Conservation (phyloP, 2,329 filamentous ascomycete genomes). For the Fusarium clavum region DNA sequence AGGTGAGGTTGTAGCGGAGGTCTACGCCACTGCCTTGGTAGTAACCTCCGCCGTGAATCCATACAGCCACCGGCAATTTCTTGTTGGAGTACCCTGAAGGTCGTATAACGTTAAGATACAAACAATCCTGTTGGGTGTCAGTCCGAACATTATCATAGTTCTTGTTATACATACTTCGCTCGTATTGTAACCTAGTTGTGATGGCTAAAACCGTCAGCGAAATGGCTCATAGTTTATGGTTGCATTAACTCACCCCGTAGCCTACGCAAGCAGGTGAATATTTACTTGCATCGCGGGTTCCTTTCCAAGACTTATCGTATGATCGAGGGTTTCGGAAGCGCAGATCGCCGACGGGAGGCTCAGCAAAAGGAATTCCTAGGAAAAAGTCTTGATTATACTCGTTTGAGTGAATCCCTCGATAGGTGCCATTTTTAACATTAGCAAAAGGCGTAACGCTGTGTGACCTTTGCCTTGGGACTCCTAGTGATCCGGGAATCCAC, state of each 20-base stretch:
- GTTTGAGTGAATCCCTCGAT: conserved; percentile 54
- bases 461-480: not conserved
- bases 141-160: not conserved
- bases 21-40: conserved; percentile 55
- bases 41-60: conserved; percentile 53
- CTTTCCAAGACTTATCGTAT: conserved; percentile 58
- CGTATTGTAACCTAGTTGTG: not conserved
- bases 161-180: not conserved
- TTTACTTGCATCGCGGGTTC: conserved; percentile 53
- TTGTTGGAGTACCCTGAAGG: conserved; percentile 23
- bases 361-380: conserved; percentile 67
- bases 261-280: conserved; percentile 23
- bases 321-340: conserved; percentile 63
- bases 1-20: conserved; percentile 68
- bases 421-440: conserved; percentile 58
- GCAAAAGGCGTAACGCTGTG: not conserved
- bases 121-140: conserved; percentile 18
- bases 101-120: conserved; percentile 30
- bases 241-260: conserved; percentile 3
- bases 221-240: not conserved
- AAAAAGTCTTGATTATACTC: conserved; percentile 62
- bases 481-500: not conserved
- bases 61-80: conserved; percentile 33
- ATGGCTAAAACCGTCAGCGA: not conserved
- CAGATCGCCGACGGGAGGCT: conserved; percentile 59